Evolutionary conservation across 1,284 basidiomycete species (phyloP), one percentile per base, ranked within the genome.

Genomic region (Lignosus rhinocerotis): DNA sequence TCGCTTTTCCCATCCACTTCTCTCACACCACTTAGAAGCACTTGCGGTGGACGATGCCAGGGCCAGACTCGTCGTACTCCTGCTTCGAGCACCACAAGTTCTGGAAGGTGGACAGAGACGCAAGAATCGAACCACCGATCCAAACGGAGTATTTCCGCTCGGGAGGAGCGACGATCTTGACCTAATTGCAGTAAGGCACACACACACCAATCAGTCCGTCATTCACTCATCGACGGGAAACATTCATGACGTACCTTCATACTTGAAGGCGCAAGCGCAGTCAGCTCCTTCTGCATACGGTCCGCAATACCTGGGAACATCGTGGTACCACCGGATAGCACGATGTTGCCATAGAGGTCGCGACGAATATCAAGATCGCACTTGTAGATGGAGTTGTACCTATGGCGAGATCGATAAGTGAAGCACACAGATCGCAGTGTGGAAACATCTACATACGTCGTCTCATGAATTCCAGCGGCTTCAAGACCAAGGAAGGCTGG

Each of bases 71-170:
- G 75, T 95, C 92, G 78, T 94, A 94, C 76, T 92, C 90, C 73
- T 94, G 91, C 82, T 95, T 96, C 64, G 91, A 92, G 82, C 89
- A 90, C 93, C 92, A 94, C 70, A 93, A 76, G 72, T 89, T 90
- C 83, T 97, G 95, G 94, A 98, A 98, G 66, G 96, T 98, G 68
- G 88, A 92, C 58, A 98, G 87, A 58, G 95, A 97, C 39, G 94
- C 94, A 60, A 98, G 83, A 76, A 98, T 98, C 64, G 94, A 97
- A 70, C 96, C 96, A 85, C 96, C 96, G 72, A 98, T 98, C 96
- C 96, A 98, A 78, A 97, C 96, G 56, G 92, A 93, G 84, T 93
- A 94, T 76, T 94, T 95, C 71, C 94, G 82, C 80, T 96, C 94
- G 45, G 93, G 94, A 55, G 93, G 93, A 66, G 93, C 92, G 59